phyloP scores from a whole-genome alignment of 805 yeast species.

The Starmera caribaea region DNA sequence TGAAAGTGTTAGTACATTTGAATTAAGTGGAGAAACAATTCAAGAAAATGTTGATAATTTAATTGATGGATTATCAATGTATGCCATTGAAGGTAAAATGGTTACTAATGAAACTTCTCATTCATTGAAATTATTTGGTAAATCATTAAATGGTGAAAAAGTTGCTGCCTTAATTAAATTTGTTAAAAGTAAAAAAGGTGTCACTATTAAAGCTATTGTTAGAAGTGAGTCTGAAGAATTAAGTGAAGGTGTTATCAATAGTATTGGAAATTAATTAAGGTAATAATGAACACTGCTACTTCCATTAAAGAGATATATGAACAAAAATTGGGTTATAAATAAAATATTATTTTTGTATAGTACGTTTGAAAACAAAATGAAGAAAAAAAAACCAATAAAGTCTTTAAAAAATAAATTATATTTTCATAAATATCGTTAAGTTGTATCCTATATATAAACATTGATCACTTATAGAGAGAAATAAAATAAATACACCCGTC shows the following conservation, averaged over 20 bases:
- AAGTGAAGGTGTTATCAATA: conserved; percentile 40
- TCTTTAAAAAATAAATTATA: no score
- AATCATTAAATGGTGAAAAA: conserved; percentile 39
- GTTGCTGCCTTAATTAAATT: conserved; percentile 33
- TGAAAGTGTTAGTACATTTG: conserved; percentile 59
- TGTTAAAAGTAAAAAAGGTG: conserved; percentile 32
- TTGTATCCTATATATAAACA: no score
- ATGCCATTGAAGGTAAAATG: conserved; percentile 62
- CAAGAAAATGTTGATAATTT: conserved; percentile 52
- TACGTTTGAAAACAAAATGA: no score
- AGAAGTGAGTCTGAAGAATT: conserved; percentile 34
- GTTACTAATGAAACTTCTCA: conserved; percentile 47
- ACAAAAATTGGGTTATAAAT: no score
- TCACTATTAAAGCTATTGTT: conserved; percentile 34
- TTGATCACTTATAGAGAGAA: no score
- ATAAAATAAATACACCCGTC: no score
- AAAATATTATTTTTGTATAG: no score
- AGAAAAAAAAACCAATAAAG: no score
- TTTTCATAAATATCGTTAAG: no score
- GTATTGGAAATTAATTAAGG: conserved; percentile 21
- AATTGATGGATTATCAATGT: conserved; percentile 43
- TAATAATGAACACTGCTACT: not conserved
- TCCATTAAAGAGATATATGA: no score
- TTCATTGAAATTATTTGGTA: conserved; percentile 74
- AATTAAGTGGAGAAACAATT: conserved; percentile 38